These are phyloP conservation scores for Nitzschia sp. DNA, from an alignment of 108 stramenopile species.

Conservation along the genomic window DNA sequence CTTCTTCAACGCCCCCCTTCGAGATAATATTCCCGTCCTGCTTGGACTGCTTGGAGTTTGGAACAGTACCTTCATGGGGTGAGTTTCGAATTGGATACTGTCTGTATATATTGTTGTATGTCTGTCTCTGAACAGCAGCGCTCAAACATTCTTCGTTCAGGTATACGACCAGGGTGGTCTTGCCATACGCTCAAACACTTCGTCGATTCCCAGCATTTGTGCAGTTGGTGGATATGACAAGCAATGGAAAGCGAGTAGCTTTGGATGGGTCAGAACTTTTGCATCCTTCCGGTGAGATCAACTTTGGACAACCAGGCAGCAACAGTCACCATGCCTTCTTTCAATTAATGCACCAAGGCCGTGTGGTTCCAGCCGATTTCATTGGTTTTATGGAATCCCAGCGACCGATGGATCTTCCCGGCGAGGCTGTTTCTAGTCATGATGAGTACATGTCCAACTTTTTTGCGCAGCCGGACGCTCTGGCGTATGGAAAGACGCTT, in stretches of 20 bases:
- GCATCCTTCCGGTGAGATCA: slow-evolving; percentile 71
- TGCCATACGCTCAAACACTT: slow-evolving; percentile 94
- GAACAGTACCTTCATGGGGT: slow-evolving; percentile 98
- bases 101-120: too few relatives aligned
- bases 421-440: slow-evolving; percentile 88
- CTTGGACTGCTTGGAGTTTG: slow-evolving; percentile 97
- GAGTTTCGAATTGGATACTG: too few relatives aligned
- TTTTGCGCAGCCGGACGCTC: slow-evolving; percentile 98
- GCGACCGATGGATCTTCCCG: slow-evolving; percentile 56
- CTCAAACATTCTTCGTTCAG: background rate
- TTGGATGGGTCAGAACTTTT: slow-evolving; percentile 71
- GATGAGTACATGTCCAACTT: slow-evolving; percentile 99
- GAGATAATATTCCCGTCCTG: slow-evolving; percentile 95
- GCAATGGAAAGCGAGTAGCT: slow-evolving; percentile 96
- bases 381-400: slow-evolving; percentile 93
- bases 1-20: slow-evolving; percentile 92
- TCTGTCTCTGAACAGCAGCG: too few relatives aligned
- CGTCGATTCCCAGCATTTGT: slow-evolving; percentile 93
- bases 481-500: slow-evolving; percentile 89
- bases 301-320: slow-evolving; percentile 94
- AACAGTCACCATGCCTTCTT: slow-evolving; percentile 96
- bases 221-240: slow-evolving; percentile 99
- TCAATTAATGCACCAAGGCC: slow-evolving; percentile 98
- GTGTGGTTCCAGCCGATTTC: slow-evolving; percentile 95
- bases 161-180: slow-evolving; percentile 85